phyloP scores from a whole-genome alignment of 2,329 filamentous ascomycete species.

The Gyromitra esculenta region DNA sequence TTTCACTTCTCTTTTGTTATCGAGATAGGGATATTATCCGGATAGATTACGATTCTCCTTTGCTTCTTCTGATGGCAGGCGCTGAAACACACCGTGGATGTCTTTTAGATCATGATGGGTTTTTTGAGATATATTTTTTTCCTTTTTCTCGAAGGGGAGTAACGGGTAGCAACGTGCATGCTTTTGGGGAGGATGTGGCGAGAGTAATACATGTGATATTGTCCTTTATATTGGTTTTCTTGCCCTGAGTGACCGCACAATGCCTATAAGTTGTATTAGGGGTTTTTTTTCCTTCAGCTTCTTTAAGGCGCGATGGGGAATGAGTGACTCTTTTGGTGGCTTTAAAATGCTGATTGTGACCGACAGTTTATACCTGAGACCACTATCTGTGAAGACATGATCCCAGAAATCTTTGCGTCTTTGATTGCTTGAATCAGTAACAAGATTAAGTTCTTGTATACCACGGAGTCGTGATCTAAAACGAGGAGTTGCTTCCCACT shows the following conservation, averaged over 20 bases:
- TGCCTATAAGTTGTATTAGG: neutral
- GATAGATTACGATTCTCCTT: constrained; percentile 50
- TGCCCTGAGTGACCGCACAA: neutral
- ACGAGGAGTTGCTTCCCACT: no score
- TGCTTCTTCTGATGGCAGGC: constrained; percentile 24
- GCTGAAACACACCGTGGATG: constrained; percentile 22
- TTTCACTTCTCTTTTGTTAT: constrained; percentile 23
- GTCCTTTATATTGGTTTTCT: constrained; percentile 9
- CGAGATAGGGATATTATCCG: constrained; percentile 41
- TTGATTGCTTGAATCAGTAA: no score
- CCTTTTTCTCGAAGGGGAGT: constrained; percentile 27
- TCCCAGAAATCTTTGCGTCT: no score
- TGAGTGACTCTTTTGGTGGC: neutral
- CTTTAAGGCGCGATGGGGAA: no score
- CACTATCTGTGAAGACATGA: no score
- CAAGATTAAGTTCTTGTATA: no score
- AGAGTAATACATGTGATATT: constrained; percentile 15
- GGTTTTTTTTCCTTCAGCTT: no score
- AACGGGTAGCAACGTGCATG: constrained; percentile 23
- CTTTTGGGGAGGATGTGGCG: constrained; percentile 14
- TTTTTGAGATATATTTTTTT: constrained; percentile 45
- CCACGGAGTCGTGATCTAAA: no score
- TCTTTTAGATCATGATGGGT: constrained; percentile 23
- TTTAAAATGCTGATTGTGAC: no score
- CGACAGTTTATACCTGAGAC: no score